Evolutionary conservation across 768 basidiomycete genomes (phyloP), one percentile per base, ranked within the genome.

Genomic region (Leccinum variicolor): DNA sequence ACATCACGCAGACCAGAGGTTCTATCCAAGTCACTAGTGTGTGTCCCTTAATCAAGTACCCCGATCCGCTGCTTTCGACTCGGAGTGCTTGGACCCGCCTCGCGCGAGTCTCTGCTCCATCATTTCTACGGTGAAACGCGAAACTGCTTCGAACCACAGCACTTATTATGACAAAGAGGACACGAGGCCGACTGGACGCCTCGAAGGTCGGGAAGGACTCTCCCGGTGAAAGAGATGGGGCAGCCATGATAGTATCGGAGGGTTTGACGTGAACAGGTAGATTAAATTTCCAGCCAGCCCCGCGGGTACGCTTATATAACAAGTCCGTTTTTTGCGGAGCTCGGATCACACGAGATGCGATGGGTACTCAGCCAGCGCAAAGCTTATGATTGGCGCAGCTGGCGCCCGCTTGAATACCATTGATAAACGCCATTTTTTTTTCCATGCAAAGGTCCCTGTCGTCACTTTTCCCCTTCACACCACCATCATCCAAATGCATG

Each of bases 371-470:
- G 41, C 11, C 41, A 43, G 41, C 10, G 39, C 39, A 15, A 8
- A 39, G 39, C n/a, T n/a, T 41, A 43, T 43, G 41, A 43, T 53
- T 58, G 55, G 48, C 61, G 39, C 58, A 66, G 19, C 19, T 41
- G 39, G 17, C 39, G 39, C 39, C 39, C 39, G 39, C 41, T 43
- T 21, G 57, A 65, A 65, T 53, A 58, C n/a, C 41, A 43, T 50
- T 71, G 69, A 72, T 72, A 72, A 72, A 74, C 69, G 43, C 61
- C 50, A 54, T 49, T 67, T 62, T 41, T 41, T 64, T 41, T 64
- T 67, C 51, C 64, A 62, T 60, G 60, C 26, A 55, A 50, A 53
- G 21, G 41, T 31, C 54, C 47, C 50, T 56, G 47, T 52, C 46
- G 8, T 36, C 52, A 9, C 43, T 52, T 31, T 15, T 39, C 53